Conservation (phyloP, 306 rosid species). For the Lathyrus aphaca region DNA sequence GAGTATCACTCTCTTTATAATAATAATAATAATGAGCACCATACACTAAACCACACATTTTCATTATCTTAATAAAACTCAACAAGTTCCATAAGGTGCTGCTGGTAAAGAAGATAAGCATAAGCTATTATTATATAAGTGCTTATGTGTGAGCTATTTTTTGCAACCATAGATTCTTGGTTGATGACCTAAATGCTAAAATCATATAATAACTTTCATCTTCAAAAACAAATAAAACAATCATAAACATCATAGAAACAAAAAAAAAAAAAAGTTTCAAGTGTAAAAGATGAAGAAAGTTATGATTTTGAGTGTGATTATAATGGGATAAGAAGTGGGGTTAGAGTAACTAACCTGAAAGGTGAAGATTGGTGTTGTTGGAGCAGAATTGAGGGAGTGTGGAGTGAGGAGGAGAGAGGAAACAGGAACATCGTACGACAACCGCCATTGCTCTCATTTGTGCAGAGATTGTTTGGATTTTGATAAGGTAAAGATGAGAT, state of each 20-base stretch:
- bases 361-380: conserved; percentile 43
- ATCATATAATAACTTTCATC: not conserved
- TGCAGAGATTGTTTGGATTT: conserved; percentile 1
- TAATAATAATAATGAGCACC: not conserved
- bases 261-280: not conserved
- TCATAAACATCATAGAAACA: not conserved
- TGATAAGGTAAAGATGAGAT: conserved; percentile 11
- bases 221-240: not conserved
- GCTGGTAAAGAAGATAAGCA: not conserved
- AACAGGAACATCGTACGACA: conserved; percentile 61
- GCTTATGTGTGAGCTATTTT: not conserved
- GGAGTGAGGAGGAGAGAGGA: conserved; percentile 50
- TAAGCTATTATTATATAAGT: not conserved
- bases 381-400: conserved; percentile 43
- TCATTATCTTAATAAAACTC: conserved; percentile 12
- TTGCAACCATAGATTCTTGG: not conserved
- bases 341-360: conserved; percentile 49
- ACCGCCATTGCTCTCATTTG: conserved; percentile 58
- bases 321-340: not conserved
- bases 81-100: conserved; percentile 6
- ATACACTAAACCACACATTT: not conserved
- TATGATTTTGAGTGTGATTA: conserved; percentile 1
- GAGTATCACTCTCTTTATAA: conserved; percentile 26
- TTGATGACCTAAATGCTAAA: conserved; percentile 20
- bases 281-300: conserved; percentile 19